phyloP scores from a whole-genome alignment of 179 eudicot genomes.

The Pouteria campechiana region DNA sequence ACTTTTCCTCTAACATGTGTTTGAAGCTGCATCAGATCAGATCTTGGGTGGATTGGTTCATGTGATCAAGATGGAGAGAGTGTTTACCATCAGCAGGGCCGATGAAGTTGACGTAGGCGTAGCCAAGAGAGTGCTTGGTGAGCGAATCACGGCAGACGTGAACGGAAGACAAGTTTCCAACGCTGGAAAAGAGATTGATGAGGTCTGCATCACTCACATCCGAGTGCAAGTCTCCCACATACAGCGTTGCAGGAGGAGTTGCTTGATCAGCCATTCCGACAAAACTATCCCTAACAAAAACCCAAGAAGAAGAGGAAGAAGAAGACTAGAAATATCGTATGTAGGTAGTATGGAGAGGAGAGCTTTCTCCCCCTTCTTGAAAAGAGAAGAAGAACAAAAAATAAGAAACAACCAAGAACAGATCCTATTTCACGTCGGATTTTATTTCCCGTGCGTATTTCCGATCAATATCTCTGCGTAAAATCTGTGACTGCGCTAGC shows the following conservation, averaged over 20 bases:
- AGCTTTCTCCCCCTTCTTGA: too few relatives aligned
- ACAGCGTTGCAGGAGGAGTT: slow-evolving; percentile 42
- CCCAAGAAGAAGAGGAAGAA: too few relatives aligned
- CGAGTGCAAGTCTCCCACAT: slow-evolving; percentile 58
- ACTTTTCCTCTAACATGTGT: neutral
- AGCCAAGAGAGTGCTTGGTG: slow-evolving; percentile 50
- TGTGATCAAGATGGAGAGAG: neutral
- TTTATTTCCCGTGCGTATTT: too few relatives aligned
- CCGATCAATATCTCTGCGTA: too few relatives aligned
- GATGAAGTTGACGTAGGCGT: slow-evolving; percentile 62
- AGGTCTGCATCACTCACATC: slow-evolving; percentile 39
- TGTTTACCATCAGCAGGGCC: slow-evolving; percentile 44
- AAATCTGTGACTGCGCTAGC: too few relatives aligned
- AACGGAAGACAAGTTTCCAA: slow-evolving; percentile 40
- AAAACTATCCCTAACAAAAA: too few relatives aligned
- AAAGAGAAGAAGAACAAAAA: too few relatives aligned
- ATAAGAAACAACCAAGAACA: too few relatives aligned
- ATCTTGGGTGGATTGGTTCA: neutral
- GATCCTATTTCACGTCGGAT: too few relatives aligned
- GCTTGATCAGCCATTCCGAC: too few relatives aligned
- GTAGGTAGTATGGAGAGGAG: too few relatives aligned
- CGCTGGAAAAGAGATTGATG: slow-evolving; percentile 40
- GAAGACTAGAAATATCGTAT: too few relatives aligned
- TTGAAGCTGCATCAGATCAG: neutral
- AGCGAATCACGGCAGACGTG: slow-evolving; percentile 63